Percentiles rank a stretch among this genome's conserved stretches.
Evolutionary conservation across 805 yeast species (phyloP).

Genomic region (Saturnispora sekii): DNA sequence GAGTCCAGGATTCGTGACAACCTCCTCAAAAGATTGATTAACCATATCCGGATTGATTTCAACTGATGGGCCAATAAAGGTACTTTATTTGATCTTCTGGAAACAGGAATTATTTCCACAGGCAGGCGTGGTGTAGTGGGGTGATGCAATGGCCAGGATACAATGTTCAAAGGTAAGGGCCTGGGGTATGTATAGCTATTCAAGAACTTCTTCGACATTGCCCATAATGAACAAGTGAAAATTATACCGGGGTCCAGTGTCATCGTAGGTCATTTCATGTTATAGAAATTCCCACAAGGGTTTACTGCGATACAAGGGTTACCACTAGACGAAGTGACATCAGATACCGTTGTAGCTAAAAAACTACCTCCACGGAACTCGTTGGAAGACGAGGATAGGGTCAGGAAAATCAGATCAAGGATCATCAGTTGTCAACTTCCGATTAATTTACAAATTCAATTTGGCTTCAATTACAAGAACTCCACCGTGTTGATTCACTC

Average conservation of each 20-base stretch:
- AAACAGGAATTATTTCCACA: background rate
- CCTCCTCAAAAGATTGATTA: background rate
- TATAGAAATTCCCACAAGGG: background rate
- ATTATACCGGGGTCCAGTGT: background rate
- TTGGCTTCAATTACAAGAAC: no score
- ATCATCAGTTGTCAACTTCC: conserved; percentile 11
- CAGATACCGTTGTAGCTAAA: conserved; percentile 33
- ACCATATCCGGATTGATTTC: background rate
- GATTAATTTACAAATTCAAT: background rate
- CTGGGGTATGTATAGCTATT: conserved; percentile 8
- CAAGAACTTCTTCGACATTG: conserved; percentile 7
- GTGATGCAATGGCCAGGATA: conserved; percentile 1
- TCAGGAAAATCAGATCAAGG: conserved; percentile 14
- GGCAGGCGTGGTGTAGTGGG: conserved; percentile 3
- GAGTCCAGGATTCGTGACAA: background rate
- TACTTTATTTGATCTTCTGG: background rate
- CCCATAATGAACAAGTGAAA: background rate
- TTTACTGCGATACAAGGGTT: background rate
- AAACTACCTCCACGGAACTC: conserved; percentile 16
- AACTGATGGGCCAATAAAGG: background rate
- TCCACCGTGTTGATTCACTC: no score
- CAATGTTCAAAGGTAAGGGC: conserved; percentile 9
- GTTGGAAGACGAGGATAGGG: conserved; percentile 18
- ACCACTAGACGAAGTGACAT: conserved; percentile 2
- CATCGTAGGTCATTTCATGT: background rate